phyloP scores from a whole-genome alignment of 768 basidiomycete genomes.

The Mycena galericulata region DNA sequence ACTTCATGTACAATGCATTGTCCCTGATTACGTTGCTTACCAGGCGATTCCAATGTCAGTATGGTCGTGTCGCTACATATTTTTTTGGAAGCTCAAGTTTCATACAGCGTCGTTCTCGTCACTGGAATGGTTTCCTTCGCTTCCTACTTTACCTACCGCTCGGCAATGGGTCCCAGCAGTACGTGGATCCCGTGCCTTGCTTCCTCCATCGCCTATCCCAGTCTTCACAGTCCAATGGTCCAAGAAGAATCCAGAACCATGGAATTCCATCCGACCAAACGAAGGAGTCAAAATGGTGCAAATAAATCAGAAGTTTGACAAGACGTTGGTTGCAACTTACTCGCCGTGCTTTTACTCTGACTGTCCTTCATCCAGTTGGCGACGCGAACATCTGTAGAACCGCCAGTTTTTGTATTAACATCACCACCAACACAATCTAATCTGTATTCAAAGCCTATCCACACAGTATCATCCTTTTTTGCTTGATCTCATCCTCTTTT shows the following conservation, averaged over 20 bases:
- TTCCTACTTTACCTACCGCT: constrained; percentile 65
- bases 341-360: background rate
- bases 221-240: constrained; percentile 62
- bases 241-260: constrained; percentile 86
- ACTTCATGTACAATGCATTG: constrained; percentile 15
- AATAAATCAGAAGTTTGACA: constrained; percentile 81
- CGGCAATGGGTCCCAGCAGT: constrained; percentile 71
- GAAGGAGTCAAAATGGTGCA: constrained; percentile 79
- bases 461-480: background rate
- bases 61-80: background rate
- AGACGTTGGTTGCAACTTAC: constrained; percentile 56
- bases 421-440: background rate
- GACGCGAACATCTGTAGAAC: constrained; percentile 16
- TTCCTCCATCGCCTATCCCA: constrained; percentile 19
- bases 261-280: constrained; percentile 84
- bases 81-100: background rate
- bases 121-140: constrained; percentile 68
- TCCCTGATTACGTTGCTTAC: constrained; percentile 11
- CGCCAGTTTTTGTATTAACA: background rate
- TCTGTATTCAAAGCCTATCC: background rate
- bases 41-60: constrained; percentile 67
- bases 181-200: constrained; percentile 39
- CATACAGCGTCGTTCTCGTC: constrained; percentile 63
- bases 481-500: background rate
- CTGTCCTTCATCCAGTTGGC: constrained; percentile 11